These are phyloP conservation scores for Berkeleyomyces basicola DNA, from an alignment of 2,329 filamentous ascomycete genomes.

Conservation along the genomic window DNA sequence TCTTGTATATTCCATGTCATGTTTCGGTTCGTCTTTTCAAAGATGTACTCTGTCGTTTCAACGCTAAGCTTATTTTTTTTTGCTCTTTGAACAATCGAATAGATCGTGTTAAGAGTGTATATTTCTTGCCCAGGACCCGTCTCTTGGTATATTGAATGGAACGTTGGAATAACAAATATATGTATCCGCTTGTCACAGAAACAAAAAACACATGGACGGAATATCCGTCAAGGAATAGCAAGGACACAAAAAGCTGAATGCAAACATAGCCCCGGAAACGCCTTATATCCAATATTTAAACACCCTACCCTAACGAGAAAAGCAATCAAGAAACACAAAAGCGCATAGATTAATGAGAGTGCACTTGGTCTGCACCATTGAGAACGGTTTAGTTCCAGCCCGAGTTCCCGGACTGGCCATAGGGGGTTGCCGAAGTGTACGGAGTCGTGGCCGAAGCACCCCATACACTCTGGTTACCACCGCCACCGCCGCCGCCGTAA, in stretches of 20 bases:
- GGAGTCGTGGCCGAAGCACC: constrained; percentile 33
- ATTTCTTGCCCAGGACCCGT: background rate
- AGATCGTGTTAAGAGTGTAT: background rate
- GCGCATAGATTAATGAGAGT: background rate
- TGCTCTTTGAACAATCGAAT: background rate
- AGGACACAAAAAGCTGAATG: background rate
- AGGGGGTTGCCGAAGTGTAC: constrained; percentile 27
- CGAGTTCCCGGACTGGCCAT: constrained; percentile 22
- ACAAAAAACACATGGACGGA: background rate
- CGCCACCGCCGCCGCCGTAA: constrained; percentile 36
- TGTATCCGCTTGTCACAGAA: background rate
- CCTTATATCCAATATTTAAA: constrained; percentile 4
- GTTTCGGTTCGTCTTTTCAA: background rate
- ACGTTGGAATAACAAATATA: background rate
- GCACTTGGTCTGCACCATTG: background rate
- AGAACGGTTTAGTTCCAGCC: constrained; percentile 13
- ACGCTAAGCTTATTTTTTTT: background rate
- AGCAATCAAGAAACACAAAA: constrained; percentile 3
- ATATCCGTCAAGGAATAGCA: background rate
- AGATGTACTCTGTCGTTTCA: background rate
- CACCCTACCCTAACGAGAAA: background rate
- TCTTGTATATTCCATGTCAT: background rate
- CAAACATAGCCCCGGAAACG: constrained; percentile 4
- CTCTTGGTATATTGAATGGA: background rate
- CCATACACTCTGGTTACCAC: constrained; percentile 46